Evolutionary conservation across 1,284 basidiomycete species (phyloP).

Genomic region (Ganoderma resinaceum): DNA sequence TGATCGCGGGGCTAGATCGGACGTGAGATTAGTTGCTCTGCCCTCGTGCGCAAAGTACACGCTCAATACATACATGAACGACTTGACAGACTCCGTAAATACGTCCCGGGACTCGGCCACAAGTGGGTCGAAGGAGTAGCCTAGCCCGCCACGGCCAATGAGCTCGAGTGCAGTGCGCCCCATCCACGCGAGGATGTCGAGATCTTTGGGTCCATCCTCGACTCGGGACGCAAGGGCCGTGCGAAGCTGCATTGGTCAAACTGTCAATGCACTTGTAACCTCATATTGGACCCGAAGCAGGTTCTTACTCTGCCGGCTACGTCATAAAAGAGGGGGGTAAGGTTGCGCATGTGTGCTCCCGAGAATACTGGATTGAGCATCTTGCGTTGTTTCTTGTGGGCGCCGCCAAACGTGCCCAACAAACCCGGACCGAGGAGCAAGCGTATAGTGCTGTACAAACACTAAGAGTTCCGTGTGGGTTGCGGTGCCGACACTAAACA

Average conservation of each 20-base stretch:
- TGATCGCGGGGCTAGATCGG: neutral
- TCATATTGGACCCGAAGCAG: neutral
- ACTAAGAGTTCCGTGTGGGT: neutral
- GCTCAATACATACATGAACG: neutral
- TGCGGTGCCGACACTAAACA: neutral
- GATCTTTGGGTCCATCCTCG: slow-evolving; percentile 30
- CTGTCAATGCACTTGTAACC: neutral
- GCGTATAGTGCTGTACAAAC: neutral
- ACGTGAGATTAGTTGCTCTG: neutral
- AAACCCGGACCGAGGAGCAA: slow-evolving; percentile 17
- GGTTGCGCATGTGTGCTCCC: slow-evolving; percentile 34
- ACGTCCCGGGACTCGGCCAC: slow-evolving; percentile 34
- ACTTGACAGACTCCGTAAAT: slow-evolving; percentile 20
- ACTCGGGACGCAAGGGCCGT: slow-evolving; percentile 22
- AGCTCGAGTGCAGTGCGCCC: slow-evolving; percentile 41
- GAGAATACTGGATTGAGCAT: slow-evolving; percentile 41
- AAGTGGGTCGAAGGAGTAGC: slow-evolving; percentile 48
- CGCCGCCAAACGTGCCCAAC: slow-evolving; percentile 16
- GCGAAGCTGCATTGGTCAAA: slow-evolving; percentile 20
- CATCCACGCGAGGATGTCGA: slow-evolving; percentile 48
- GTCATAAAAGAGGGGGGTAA: slow-evolving; percentile 35
- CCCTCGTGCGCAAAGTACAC: neutral
- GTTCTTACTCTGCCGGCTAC: slow-evolving; percentile 30
- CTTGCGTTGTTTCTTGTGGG: slow-evolving; percentile 34
- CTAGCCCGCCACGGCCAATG: slow-evolving; percentile 42